These are phyloP conservation scores for Bocquillonia castaneifolia DNA, from an alignment of 441 rosid genomes.

Conservation along the genomic window DNA sequence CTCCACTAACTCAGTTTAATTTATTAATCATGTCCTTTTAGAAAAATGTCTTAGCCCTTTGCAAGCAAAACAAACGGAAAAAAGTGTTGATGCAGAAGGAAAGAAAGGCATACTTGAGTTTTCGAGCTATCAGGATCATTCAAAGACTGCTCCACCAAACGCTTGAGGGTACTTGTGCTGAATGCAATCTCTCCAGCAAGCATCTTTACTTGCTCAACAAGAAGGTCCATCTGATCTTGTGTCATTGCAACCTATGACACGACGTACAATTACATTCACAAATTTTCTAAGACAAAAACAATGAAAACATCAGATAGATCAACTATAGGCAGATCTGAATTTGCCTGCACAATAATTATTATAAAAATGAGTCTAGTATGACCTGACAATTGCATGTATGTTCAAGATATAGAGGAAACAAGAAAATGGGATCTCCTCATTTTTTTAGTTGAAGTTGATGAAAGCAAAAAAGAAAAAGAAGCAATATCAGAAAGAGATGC, in stretches of 20 bases:
- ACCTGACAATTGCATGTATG: background rate
- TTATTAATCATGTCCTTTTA: constrained; percentile 6
- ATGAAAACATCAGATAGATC: background rate
- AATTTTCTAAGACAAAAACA: background rate
- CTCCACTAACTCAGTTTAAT: background rate
- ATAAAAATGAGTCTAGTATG: background rate
- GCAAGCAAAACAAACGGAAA: constrained; percentile 2
- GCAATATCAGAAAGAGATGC: background rate
- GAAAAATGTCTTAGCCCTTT: constrained; percentile 12
- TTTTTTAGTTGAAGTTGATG: background rate
- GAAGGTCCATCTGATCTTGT: constrained; percentile 97
- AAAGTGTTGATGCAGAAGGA: background rate
- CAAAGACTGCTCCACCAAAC: constrained; percentile 78
- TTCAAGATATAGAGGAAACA: background rate
- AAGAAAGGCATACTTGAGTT: constrained; percentile 49
- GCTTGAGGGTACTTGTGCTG: constrained; percentile 91
- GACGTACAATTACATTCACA: constrained; percentile 4
- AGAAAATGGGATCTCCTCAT: background rate
- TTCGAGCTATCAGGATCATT: constrained; percentile 84
- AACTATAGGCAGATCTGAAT: background rate
- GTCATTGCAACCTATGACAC: constrained; percentile 61
- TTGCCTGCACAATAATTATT: background rate
- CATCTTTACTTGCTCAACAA: constrained; percentile 98
- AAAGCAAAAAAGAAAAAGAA: background rate
- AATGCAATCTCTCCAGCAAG: constrained; percentile 99